phyloP scores from a whole-genome alignment of 345 rosid species.

The Ailanthus altissimus region DNA sequence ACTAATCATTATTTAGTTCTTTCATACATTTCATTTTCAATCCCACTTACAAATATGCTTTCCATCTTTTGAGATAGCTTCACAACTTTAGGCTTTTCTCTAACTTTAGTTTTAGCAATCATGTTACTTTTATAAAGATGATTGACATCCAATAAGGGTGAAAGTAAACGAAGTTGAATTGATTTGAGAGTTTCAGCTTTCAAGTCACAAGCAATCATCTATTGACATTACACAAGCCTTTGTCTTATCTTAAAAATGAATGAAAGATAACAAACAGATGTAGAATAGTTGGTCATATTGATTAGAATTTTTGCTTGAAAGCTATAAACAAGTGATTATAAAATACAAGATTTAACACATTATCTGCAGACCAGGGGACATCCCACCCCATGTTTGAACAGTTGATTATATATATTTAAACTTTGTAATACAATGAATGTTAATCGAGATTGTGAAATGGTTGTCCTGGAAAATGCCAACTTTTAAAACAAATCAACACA shows the following conservation, averaged over 20 bases:
- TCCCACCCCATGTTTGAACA: conserved; percentile 28
- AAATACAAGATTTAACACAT: conserved; percentile 7
- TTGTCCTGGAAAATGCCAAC: neutral
- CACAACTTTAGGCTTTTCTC: neutral
- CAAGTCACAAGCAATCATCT: neutral
- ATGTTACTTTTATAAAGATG: neutral
- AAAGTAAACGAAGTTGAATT: neutral
- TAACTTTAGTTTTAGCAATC: neutral
- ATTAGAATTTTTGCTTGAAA: neutral
- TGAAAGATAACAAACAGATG: neutral
- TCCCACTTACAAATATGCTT: neutral
- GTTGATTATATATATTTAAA: conserved; percentile 24
- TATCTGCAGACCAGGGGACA: conserved; percentile 32
- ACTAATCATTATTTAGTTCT: neutral
- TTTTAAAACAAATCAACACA: conserved; percentile 6
- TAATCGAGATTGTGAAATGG: conserved; percentile 12
- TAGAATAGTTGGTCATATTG: neutral
- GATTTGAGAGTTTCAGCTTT: conserved; percentile 8
- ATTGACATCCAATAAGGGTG: neutral
- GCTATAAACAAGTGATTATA: neutral
- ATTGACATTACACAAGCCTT: neutral
- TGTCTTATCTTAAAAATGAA: neutral
- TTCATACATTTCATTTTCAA: neutral
- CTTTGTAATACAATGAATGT: conserved; percentile 33
- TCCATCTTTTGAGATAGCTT: conserved; percentile 12